Conservation (phyloP, 331 rosid genomes). For the Rosa hybrid region DNA sequence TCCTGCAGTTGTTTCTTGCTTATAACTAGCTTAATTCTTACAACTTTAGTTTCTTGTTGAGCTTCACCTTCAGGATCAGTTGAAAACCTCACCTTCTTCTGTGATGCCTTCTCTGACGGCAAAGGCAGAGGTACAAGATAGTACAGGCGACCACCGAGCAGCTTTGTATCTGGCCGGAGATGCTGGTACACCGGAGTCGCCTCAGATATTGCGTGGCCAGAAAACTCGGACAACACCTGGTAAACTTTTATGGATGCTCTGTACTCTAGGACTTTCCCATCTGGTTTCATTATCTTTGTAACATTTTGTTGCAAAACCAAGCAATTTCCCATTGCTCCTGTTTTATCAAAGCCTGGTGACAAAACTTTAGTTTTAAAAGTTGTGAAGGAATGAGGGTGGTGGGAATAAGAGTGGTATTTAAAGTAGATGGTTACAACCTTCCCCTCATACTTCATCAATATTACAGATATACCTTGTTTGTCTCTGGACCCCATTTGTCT, state of each 20-base stretch:
- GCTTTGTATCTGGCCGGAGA: slow-evolving; percentile 49
- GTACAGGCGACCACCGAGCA: slow-evolving; percentile 44
- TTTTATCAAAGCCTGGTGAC: slow-evolving; percentile 17
- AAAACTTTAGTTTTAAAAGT: slow-evolving; percentile 21
- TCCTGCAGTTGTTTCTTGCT: slow-evolving; percentile 56
- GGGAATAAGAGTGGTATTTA: slow-evolving; percentile 25
- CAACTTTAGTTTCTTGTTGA: slow-evolving; percentile 41
- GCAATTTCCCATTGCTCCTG: slow-evolving; percentile 66
- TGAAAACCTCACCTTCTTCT: slow-evolving; percentile 67
- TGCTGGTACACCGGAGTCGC: slow-evolving; percentile 37
- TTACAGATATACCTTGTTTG: slow-evolving; percentile 32
- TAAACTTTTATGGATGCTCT: slow-evolving; percentile 53
- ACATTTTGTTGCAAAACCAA: slow-evolving; percentile 48
- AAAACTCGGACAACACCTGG: slow-evolving; percentile 51
- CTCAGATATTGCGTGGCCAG: slow-evolving; percentile 57
- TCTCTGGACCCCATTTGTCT: slow-evolving; percentile 22
- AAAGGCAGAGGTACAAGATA: slow-evolving; percentile 51
- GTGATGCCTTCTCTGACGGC: slow-evolving; percentile 33
- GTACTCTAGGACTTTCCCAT: slow-evolving; percentile 68
- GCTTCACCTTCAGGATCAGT: slow-evolving; percentile 48
- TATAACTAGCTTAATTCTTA: slow-evolving; percentile 70
- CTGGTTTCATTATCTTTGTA: slow-evolving; percentile 59
- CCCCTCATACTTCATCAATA: slow-evolving; percentile 16
- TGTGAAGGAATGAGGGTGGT: slow-evolving; percentile 17
- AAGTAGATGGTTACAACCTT: slow-evolving; percentile 9